phyloP scores from a whole-genome alignment of 441 rosid species.

The Erodium texanum region DNA sequence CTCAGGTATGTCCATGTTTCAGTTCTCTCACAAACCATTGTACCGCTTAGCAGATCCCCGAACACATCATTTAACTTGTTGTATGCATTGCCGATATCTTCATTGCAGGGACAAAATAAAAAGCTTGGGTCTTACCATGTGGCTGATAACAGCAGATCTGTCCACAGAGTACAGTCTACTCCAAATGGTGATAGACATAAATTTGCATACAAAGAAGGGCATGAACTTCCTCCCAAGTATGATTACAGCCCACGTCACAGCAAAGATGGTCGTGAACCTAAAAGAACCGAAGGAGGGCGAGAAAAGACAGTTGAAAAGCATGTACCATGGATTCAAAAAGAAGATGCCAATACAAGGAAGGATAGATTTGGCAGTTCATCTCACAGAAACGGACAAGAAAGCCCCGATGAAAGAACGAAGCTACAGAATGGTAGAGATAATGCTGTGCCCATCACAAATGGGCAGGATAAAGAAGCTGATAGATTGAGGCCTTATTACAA shows the following conservation, averaged over 20 bases:
- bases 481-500: constrained; percentile 29
- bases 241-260: constrained; percentile 18
- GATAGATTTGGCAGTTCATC: constrained; percentile 41
- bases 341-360: constrained; percentile 31
- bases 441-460: no score
- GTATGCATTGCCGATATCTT: background rate
- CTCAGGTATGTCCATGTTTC: constrained; percentile 34
- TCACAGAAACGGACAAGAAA: constrained; percentile 28
- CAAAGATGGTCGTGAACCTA: constrained; percentile 10
- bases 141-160: constrained; percentile 28
- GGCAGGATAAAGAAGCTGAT: constrained; percentile 28
- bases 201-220: constrained; percentile 30
- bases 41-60: no score
- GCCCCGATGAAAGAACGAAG: constrained; percentile 22
- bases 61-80: background rate
- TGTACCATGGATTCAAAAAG: constrained; percentile 21
- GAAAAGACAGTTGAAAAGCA: constrained; percentile 12
- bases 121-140: constrained; percentile 25
- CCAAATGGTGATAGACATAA: constrained; percentile 24
- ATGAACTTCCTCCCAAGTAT: constrained; percentile 15
- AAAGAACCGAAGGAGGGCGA: constrained; percentile 32
- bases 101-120: constrained; percentile 39
- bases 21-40: constrained; percentile 4
- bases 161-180: constrained; percentile 20
- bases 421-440: constrained; percentile 23